Evolutionary conservation across 768 basidiomycete species (phyloP), one percentile per base, ranked within the genome.

Genomic region (Tricholoma sp.): DNA sequence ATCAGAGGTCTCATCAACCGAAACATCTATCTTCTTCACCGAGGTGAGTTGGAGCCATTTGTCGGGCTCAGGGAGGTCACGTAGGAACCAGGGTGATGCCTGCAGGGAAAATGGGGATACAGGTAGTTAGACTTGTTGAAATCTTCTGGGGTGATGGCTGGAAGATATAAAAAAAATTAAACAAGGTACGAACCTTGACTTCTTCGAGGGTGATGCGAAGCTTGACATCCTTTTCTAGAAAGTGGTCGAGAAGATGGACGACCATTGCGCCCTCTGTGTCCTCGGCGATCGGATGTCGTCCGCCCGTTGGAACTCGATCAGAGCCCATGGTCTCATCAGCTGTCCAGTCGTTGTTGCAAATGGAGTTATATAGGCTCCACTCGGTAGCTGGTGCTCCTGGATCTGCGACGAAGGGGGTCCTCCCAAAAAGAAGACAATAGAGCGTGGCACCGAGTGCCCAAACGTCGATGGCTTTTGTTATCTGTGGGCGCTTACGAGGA

Each of bases 381-480:
- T 94, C 91, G 34, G 70, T 66, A 34, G 61, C 63, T 20, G 62
- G 62, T 20, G 57, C 62, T 62, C 63, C 55, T 52, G 73, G 58
- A 44, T 66, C 64, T 2, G 73, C 61, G 18, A 65, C 57, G 70
- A 94, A 98, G 1, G 96, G 96, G 1, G 88, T 83, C 55, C 74
- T 76, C 9, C 94, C 97, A 61, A 96, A 98, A 1, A 98, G 80
- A 47, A 98, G 81, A 67, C 94, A 96, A 72, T 93, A 98, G 4
- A 98, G 76, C 2, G 97, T 99, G 31, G 98, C 89, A 20, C 97
- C 97, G 2, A 99, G 80, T 0, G 97, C 96, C 97, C 97, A 99
- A 33, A 99, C 83, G 66, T 99, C 97, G 67, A 98, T 96, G 3
- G 93, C 86, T 68, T 94, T 93, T 39, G 93, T 93, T 52, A 97